A percentile compares a stretch with the other conserved stretches of the same genome.
phyloP scores from a whole-genome alignment of 225 moss, liverwort and hornwort genomes.

The Marchantia paleacea region DNA sequence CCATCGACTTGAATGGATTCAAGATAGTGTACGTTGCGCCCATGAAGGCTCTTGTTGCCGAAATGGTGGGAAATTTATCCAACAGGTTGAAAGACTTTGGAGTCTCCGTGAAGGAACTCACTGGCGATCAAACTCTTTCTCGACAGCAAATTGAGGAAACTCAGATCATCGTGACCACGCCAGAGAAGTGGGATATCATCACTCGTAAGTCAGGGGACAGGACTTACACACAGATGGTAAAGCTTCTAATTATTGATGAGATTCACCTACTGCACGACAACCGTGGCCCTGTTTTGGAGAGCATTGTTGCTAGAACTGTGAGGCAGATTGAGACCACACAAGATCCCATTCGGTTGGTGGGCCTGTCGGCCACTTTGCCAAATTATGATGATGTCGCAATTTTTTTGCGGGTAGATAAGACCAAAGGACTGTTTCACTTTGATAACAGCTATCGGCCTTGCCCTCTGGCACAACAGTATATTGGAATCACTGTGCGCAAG shows the following conservation, averaged over 20 bases:
- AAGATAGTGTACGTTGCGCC: slow-evolving; percentile 96
- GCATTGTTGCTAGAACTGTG: slow-evolving; percentile 89
- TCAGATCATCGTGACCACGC: slow-evolving; percentile 91
- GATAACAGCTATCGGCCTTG: slow-evolving; percentile 94
- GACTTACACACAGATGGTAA: slow-evolving; percentile 94
- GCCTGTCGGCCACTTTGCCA: slow-evolving; percentile 85
- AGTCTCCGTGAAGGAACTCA: slow-evolving; percentile 80
- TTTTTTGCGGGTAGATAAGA: slow-evolving; percentile 79
- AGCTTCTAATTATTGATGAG: slow-evolving; percentile 91
- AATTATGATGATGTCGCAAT: slow-evolving; percentile 84
- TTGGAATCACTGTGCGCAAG: slow-evolving; percentile 88
- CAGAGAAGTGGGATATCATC: slow-evolving; percentile 98
- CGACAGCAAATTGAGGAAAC: slow-evolving; percentile 94
- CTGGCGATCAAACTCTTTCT: slow-evolving; percentile 91
- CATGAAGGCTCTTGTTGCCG: slow-evolving; percentile 94
- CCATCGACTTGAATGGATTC: slow-evolving; percentile 65
- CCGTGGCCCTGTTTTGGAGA: slow-evolving; percentile 89
- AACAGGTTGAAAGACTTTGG: slow-evolving; percentile 79
- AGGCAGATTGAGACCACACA: slow-evolving; percentile 94
- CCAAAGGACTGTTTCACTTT: slow-evolving; percentile 82
- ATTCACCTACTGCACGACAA: slow-evolving; percentile 93
- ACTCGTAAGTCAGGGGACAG: slow-evolving; percentile 94
- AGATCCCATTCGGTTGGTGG: slow-evolving; percentile 89
- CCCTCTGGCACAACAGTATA: slow-evolving; percentile 90
- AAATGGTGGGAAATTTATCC: slow-evolving; percentile 88